A percentile compares a stretch with the other conserved stretches of the same genome.
phyloP scores from a whole-genome alignment of 2,329 filamentous ascomycete genomes.

The Ascochyta rabiei region DNA sequence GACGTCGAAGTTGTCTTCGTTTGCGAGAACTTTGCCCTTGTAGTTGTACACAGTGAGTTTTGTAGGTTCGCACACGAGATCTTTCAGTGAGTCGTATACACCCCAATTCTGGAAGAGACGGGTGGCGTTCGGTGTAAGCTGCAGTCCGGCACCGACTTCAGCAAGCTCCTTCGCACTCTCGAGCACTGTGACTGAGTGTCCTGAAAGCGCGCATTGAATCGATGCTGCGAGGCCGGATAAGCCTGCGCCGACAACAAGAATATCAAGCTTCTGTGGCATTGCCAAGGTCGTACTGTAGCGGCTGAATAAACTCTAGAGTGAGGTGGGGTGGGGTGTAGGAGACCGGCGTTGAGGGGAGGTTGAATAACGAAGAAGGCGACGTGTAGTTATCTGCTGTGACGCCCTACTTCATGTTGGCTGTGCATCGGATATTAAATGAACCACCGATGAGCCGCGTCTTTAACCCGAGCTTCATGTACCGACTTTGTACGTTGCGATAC shows the following conservation, averaged over 20 bases:
- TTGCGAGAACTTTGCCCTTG: constrained; percentile 55
- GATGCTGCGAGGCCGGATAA: constrained; percentile 53
- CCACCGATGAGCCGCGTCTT: constrained; percentile 7
- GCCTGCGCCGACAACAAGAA: constrained; percentile 47
- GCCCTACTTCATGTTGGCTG: constrained; percentile 4
- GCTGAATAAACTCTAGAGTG: background rate
- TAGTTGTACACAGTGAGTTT: constrained; percentile 61
- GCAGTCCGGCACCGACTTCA: constrained; percentile 49
- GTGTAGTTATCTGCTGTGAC: constrained; percentile 1
- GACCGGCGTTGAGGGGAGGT: background rate
- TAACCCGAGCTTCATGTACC: constrained; percentile 1
- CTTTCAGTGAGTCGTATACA: constrained; percentile 52
- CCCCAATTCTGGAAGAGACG: constrained; percentile 59
- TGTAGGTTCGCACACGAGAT: constrained; percentile 52
- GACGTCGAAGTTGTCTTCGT: constrained; percentile 59
- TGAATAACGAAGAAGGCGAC: background rate
- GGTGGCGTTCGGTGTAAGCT: constrained; percentile 51
- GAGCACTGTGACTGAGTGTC: constrained; percentile 50
- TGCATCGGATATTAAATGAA: constrained; percentile 19
- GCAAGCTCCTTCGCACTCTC: constrained; percentile 51
- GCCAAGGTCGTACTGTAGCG: background rate
- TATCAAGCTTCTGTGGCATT: constrained; percentile 28
- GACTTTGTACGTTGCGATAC: background rate
- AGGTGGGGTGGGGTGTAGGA: background rate
- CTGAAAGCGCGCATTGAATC: constrained; percentile 50